Conservation (phyloP, 176 grass and related monocot species). For the Melocanna baccifera region DNA sequence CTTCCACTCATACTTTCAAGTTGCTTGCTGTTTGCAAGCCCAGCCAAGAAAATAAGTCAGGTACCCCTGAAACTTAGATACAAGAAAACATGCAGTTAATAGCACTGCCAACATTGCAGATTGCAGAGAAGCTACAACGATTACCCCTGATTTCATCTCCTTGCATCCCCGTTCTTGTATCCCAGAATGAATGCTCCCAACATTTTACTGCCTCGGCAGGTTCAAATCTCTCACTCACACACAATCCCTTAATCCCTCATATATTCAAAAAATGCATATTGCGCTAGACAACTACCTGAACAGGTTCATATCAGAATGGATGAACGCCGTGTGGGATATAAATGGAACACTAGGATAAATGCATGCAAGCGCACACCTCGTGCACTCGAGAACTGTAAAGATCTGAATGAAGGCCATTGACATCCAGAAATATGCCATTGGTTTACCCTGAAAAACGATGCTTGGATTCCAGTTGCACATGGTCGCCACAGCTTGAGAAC, state of each 20-base stretch:
- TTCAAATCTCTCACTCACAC: not conserved
- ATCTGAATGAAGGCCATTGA: constrained; percentile 73
- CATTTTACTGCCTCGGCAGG: not conserved
- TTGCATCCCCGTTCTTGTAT: not conserved
- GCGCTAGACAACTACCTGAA: constrained; percentile 48
- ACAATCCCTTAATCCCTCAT: not conserved
- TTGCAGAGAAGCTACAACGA: not conserved
- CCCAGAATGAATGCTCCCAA: not conserved
- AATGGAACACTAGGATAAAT: constrained; percentile 70
- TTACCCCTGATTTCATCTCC: constrained; percentile 10
- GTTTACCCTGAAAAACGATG: constrained; percentile 53
- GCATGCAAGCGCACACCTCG: constrained; percentile 64
- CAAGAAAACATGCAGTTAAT: constrained; percentile 10
- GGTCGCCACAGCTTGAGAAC: constrained; percentile 58
- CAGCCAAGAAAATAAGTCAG: not conserved
- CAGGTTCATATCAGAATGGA: constrained; percentile 80
- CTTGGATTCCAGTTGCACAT: constrained; percentile 76
- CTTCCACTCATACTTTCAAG: not conserved
- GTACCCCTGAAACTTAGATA: not conserved
- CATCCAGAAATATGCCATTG: constrained; percentile 71
- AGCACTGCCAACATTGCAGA: not conserved
- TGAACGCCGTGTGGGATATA: constrained; percentile 69
- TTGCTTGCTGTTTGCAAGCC: not conserved
- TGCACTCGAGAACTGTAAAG: constrained; percentile 79
- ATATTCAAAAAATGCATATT: constrained; percentile 8